Evolutionary conservation across 78 protist genomes (phyloP), one percentile per base, ranked within the genome.

Genomic region (Cavenderia fasciculata): DNA sequence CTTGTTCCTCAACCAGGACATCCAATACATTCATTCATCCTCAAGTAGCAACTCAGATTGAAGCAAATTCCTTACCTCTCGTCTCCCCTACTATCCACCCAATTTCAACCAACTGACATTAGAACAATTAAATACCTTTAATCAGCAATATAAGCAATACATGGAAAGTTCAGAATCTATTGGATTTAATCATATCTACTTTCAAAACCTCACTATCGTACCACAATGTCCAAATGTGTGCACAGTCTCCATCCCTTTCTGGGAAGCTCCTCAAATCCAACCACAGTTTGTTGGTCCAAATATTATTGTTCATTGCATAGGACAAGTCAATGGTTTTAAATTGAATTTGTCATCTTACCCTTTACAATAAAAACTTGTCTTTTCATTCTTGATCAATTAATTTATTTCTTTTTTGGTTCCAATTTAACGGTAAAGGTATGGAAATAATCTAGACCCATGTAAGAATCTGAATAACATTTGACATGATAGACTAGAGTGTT

Each of bases 401-500:
- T n/a, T n/a, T n/a, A n/a, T 47, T 27, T 21, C 33, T 82, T 47
- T 57, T 82, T 82, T 1, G 18, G 16, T 21, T 41, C 46, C 8
- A 82, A 33, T 31, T 54, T 44, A 0, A 68, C 10, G 21, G 56
- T 38, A 31, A 82, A 68, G n/a, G 90, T 31, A 41, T 52, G 46
- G 63, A 82, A 82, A 57, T 68, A 82, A 68, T 82, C 90, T 31
- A 82, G 68, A n/a, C 90, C 90, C 12, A 65, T 82, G 44, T 82
- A 82, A 2, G 62, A 68, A 68, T 82, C 90, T 7, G 90, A 82
- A 69, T 68, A 82, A 18, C 65, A 34, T 69, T 82, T 82, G 1
- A 82, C 34, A 56, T 82, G 66, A 57, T 82, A 82, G 25, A 72
- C 74, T 1, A 78, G 65, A 0, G 90, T 52, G 18, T 59, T 74